Evolutionary conservation across 805 yeast genomes (phyloP).

Genomic region (Ogataea allantospora): DNA sequence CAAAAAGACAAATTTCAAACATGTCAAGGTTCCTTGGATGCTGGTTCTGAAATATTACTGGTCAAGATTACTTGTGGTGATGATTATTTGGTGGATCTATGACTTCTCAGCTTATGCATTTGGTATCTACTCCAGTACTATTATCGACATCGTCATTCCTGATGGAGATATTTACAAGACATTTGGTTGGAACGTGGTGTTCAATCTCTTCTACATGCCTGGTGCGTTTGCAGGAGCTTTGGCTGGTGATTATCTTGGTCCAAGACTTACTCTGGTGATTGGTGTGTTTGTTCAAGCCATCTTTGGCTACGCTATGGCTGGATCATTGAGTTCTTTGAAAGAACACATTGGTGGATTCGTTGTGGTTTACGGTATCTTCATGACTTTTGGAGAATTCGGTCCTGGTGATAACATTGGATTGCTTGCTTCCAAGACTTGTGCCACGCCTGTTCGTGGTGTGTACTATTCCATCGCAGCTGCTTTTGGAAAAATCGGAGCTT

Average conservation of each 20-base stretch:
- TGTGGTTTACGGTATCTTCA: conserved; percentile 84
- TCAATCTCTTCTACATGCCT: conserved; percentile 85
- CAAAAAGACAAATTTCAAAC: conserved; percentile 66
- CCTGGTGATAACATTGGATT: conserved; percentile 92
- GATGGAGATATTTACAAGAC: conserved; percentile 63
- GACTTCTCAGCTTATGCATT: conserved; percentile 87
- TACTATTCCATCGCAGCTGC: conserved; percentile 93
- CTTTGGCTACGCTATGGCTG: conserved; percentile 84
- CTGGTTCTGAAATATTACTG: conserved; percentile 77
- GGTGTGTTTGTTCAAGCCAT: conserved; percentile 76
- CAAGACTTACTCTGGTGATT: conserved; percentile 67
- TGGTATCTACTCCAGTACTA: conserved; percentile 77
- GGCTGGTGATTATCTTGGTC: conserved; percentile 86
- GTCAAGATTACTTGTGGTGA: conserved; percentile 68
- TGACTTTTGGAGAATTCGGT: conserved; percentile 88
- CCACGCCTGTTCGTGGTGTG: conserved; percentile 87
- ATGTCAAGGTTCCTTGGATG: conserved; percentile 62
- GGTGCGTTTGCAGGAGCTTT: conserved; percentile 88
- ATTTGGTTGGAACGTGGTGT: conserved; percentile 90
- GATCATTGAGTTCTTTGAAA: conserved; percentile 52
- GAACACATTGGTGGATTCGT: conserved; percentile 73
- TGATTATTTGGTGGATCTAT: conserved; percentile 86
- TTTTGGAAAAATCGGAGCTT: conserved; percentile 88
- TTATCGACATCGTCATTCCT: conserved; percentile 57
- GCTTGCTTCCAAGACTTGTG: conserved; percentile 80